Conservation (phyloP, 805 yeast species). For the Hanseniaspora singularis region DNA sequence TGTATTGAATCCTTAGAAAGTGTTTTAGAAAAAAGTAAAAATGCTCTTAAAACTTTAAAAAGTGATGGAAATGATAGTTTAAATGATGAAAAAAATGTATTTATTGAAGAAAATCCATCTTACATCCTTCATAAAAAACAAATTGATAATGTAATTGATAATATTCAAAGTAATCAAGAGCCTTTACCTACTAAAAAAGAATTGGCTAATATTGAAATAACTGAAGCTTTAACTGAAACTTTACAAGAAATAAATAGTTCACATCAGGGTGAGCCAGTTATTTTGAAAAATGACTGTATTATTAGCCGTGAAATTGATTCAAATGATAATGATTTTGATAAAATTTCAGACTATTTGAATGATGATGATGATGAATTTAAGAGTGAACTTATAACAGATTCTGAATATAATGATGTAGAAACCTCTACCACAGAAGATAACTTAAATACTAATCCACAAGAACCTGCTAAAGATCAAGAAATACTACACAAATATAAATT, state of each 20-base stretch:
- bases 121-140: too few species aligned
- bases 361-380: constrained; percentile 19
- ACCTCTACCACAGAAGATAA: neutral
- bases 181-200: too few species aligned
- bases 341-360: neutral
- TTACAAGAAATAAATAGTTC: neutral
- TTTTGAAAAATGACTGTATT: neutral
- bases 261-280: neutral
- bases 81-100: too few species aligned
- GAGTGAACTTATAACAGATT: neutral
- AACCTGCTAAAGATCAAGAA: neutral
- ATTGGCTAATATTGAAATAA: too few species aligned
- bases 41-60: neutral
- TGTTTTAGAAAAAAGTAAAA: neutral
- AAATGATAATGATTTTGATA: neutral
- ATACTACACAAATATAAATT: neutral
- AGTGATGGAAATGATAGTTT: neutral
- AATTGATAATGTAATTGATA: too few species aligned
- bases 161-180: too few species aligned
- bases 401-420: neutral
- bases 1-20: neutral
- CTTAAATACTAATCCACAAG: neutral
- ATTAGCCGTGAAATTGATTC: neutral
- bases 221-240: neutral
- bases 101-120: too few species aligned